Percentiles rank a stretch among this genome's conserved stretches.
These are phyloP conservation scores for Penicillium glabrum DNA, from an alignment of 2,329 filamentous ascomycete species.

Conservation along the genomic window DNA sequence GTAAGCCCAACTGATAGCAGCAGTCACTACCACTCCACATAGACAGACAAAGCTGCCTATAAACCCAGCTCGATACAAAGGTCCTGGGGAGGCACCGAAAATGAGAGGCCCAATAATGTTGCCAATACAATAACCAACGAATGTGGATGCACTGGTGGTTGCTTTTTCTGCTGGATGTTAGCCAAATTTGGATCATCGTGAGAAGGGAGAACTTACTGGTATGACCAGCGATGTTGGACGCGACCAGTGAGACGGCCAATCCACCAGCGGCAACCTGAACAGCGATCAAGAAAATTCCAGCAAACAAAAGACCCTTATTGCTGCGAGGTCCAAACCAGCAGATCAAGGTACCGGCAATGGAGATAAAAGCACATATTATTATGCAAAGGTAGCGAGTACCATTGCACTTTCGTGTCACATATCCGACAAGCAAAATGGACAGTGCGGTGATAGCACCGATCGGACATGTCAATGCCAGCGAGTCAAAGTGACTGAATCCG, in stretches of 20 bases:
- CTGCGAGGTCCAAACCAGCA: constrained; percentile 2
- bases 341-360: neutral
- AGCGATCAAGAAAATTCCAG: constrained; percentile 1
- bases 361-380: neutral
- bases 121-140: constrained; percentile 1
- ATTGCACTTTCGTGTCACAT: neutral
- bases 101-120: constrained; percentile 4
- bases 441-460: constrained; percentile 1
- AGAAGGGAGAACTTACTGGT: neutral
- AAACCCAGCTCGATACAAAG: constrained; percentile 1
- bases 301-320: constrained; percentile 1
- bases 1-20: neutral
- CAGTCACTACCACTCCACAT: neutral
- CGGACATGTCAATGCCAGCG: constrained; percentile 1
- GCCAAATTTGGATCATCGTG: neutral
- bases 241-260: neutral
- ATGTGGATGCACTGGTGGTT: constrained; percentile 1
- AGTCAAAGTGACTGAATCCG: constrained; percentile 2
- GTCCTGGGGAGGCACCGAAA: constrained; percentile 1
- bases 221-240: constrained; percentile 4
- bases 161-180: constrained; percentile 1
- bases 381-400: constrained; percentile 2
- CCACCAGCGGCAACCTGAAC: constrained; percentile 3
- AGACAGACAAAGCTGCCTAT: constrained; percentile 5
- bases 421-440: neutral